Percentiles rank a stretch among this genome's conserved stretches.
These are phyloP conservation scores for Neodidymelliopsis sp. DNA, from an alignment of 2,329 filamentous ascomycete species.

Conservation along the genomic window DNA sequence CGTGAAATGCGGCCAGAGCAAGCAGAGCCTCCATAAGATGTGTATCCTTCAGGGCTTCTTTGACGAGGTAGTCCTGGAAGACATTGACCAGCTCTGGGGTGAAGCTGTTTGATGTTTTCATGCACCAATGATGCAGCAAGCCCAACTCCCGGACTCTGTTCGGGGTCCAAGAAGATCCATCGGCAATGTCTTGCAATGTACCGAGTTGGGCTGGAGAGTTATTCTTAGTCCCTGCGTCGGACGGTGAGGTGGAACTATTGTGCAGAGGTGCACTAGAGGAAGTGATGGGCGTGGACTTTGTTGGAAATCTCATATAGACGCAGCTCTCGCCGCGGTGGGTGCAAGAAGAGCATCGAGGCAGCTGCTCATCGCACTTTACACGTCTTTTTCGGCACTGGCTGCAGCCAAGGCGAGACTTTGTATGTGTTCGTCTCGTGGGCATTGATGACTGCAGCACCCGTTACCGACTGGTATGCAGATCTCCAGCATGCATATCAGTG, in stretches of 20 bases:
- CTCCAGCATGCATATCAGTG: not conserved
- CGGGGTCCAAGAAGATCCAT: not conserved
- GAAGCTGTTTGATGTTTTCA: slow-evolving; percentile 19
- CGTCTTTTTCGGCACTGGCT: slow-evolving; percentile 23
- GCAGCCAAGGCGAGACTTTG: slow-evolving; percentile 24
- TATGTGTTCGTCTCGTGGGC: slow-evolving; percentile 19
- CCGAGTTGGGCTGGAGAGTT: not conserved
- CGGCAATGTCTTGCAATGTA: not conserved
- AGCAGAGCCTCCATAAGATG: slow-evolving; percentile 26
- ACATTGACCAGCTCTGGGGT: slow-evolving; percentile 9
- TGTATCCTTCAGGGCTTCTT: slow-evolving; percentile 19
- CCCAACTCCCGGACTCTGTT: slow-evolving; percentile 18
- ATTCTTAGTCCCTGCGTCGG: not conserved
- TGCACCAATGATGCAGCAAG: slow-evolving; percentile 24
- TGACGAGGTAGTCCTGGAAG: slow-evolving; percentile 18
- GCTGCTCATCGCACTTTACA: slow-evolving; percentile 23
- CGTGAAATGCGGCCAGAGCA: slow-evolving; percentile 21
- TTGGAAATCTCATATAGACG: slow-evolving; percentile 13
- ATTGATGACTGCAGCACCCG: slow-evolving; percentile 5
- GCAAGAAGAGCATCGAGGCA: slow-evolving; percentile 17
- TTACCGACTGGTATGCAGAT: not conserved
- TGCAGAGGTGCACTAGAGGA: not conserved
- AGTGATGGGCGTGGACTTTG: slow-evolving; percentile 1
- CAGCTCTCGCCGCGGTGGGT: slow-evolving; percentile 15
- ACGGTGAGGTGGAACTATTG: not conserved